Evolutionary conservation across 2,329 filamentous ascomycete species (phyloP).

Genomic region (Phyllosticta citriasiana): DNA sequence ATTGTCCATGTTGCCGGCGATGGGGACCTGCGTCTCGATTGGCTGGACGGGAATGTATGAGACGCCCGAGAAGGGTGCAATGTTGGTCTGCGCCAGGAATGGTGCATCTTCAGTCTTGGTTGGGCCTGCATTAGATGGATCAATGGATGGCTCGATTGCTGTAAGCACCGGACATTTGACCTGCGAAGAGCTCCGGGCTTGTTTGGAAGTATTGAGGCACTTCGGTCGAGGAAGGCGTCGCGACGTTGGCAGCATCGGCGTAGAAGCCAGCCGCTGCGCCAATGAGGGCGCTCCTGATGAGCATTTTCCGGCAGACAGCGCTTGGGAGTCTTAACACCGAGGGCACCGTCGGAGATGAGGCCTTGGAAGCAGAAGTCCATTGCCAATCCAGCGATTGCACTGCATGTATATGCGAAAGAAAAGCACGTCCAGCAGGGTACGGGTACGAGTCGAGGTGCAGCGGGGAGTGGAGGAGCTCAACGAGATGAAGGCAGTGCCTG

Average conservation of each 20-base stretch:
- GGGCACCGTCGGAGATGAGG: not conserved
- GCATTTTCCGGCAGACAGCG: not conserved
- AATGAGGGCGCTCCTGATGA: not conserved
- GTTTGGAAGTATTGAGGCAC: slow-evolving; percentile 9
- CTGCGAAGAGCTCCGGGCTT: slow-evolving; percentile 4
- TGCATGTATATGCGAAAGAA: not conserved
- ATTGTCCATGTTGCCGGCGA: slow-evolving; percentile 48
- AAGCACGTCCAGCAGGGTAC: not conserved
- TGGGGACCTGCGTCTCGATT: slow-evolving; percentile 60
- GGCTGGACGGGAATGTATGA: slow-evolving; percentile 60
- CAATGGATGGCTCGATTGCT: not conserved
- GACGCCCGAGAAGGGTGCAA: slow-evolving; percentile 49
- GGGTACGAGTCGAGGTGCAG: not conserved
- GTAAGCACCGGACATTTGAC: not conserved
- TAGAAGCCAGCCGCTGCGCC: not conserved
- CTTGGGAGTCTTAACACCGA: not conserved
- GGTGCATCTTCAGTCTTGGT: slow-evolving; percentile 60
- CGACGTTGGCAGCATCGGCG: slow-evolving; percentile 1
- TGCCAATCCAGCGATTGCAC: not conserved
- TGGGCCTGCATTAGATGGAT: slow-evolving; percentile 37
- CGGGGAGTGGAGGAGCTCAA: not conserved
- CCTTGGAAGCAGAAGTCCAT: not conserved
- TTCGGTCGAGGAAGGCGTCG: not conserved
- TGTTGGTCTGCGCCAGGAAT: slow-evolving; percentile 62
- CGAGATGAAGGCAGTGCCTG: not conserved